Evolutionary conservation across 768 basidiomycete species (phyloP).

Genomic region (Mycena belliarum): DNA sequence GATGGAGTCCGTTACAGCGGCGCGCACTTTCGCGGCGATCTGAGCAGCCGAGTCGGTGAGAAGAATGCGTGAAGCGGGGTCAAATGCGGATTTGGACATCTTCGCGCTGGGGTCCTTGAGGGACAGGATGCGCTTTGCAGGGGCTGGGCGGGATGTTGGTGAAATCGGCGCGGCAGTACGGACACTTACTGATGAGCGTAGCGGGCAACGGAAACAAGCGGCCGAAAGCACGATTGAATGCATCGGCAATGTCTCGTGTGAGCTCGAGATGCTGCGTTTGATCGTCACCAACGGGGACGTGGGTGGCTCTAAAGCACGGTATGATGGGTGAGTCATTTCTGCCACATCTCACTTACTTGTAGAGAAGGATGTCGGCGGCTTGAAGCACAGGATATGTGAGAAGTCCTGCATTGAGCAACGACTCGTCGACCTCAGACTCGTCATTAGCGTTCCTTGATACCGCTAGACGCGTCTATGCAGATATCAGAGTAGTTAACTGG

Average conservation of each 20-base stretch:
- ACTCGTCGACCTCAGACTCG: constrained; percentile 80
- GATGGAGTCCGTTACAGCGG: constrained; percentile 85
- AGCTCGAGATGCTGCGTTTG: constrained; percentile 95
- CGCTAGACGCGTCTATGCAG: constrained; percentile 68
- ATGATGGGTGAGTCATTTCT: background rate
- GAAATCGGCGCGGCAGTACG: background rate
- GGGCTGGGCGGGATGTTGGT: constrained; percentile 53
- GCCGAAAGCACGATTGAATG: constrained; percentile 74
- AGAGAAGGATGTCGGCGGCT: constrained; percentile 88
- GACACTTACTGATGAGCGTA: constrained; percentile 68
- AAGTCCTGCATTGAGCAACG: constrained; percentile 78
- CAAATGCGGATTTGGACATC: constrained; percentile 94
- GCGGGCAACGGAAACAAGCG: constrained; percentile 73
- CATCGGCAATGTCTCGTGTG: constrained; percentile 77
- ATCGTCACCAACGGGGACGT: constrained; percentile 96
- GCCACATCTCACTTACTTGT: constrained; percentile 64
- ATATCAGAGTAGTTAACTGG: constrained; percentile 1
- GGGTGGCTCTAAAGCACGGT: constrained; percentile 63
- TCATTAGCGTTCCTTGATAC: constrained; percentile 71
- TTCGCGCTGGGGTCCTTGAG: constrained; percentile 83
- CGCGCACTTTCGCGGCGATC: constrained; percentile 71
- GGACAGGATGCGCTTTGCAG: constrained; percentile 80
- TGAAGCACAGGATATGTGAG: constrained; percentile 93
- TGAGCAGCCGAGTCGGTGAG: constrained; percentile 70
- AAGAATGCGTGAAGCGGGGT: constrained; percentile 78